These are phyloP conservation scores for Gliomastix tumulicola DNA, from an alignment of 2,329 filamentous ascomycete genomes.

Conservation along the genomic window DNA sequence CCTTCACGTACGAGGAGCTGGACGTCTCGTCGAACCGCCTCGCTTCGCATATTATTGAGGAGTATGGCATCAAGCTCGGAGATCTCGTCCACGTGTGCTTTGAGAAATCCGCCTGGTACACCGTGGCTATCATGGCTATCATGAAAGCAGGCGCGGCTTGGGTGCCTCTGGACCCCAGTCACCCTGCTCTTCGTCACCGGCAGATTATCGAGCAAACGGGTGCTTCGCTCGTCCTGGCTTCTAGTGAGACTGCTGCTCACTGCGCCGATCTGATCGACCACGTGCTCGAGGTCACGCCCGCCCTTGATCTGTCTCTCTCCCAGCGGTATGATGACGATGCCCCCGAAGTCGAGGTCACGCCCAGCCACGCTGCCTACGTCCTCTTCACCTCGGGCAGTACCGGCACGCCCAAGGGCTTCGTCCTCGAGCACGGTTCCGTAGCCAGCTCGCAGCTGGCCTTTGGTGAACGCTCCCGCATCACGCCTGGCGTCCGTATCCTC, in stretches of 20 bases:
- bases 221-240: conserved; percentile 20
- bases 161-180: conserved; percentile 3
- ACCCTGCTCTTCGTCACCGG: conserved; percentile 33
- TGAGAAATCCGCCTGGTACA: conserved; percentile 4
- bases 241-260: background rate
- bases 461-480: conserved; percentile 1
- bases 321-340: too few relatives aligned
- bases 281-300: conserved; percentile 1
- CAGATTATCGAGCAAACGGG: conserved; percentile 16
- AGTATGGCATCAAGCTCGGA: background rate
- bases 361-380: conserved; percentile 3
- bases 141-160: conserved; percentile 5
- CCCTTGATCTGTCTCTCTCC: too few relatives aligned
- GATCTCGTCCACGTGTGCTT: conserved; percentile 3
- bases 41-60: background rate
- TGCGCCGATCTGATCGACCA: background rate
- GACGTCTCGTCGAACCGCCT: background rate
- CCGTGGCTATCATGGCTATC: conserved; percentile 4
- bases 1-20: background rate
- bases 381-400: conserved; percentile 6
- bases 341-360: background rate
- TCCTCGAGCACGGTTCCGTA: conserved; percentile 3
- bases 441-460: background rate
- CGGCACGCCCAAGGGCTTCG: conserved; percentile 5
- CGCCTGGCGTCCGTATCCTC: background rate